A percentile compares a stretch with the other conserved stretches of the same genome.
Conservation (phyloP, 2,329 filamentous ascomycete genomes). For the Colletotrichum gloeosporioides region DNA sequence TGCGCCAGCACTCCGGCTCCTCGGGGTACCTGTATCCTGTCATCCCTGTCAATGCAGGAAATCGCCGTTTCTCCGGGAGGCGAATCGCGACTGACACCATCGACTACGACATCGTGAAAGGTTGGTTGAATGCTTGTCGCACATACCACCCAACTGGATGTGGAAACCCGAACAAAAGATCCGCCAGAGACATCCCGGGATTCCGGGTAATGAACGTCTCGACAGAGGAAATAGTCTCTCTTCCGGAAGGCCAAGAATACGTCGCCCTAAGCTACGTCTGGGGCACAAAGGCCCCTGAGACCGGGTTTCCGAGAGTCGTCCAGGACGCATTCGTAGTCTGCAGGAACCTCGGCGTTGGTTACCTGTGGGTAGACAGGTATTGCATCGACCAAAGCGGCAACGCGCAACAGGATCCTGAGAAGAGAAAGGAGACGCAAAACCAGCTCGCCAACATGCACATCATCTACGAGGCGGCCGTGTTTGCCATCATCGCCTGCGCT, state of each 20-base stretch:
- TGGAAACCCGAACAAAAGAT: not conserved
- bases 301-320: not conserved
- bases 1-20: not conserved
- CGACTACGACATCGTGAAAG: not conserved
- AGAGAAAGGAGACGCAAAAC: not conserved
- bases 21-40: not conserved
- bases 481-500: constrained; percentile 45
- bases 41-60: not conserved
- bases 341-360: constrained; percentile 35
- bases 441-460: constrained; percentile 43
- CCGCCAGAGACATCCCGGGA: not conserved
- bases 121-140: not conserved
- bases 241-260: constrained; percentile 21
- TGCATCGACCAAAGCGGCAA: constrained; percentile 32
- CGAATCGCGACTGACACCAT: not conserved
- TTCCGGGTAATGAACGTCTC: not conserved
- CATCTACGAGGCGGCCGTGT: constrained; percentile 38
- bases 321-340: constrained; percentile 33
- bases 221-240: not conserved
- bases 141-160: not conserved
- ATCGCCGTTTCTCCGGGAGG: not conserved
- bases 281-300: constrained; percentile 20
- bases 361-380: constrained; percentile 44
- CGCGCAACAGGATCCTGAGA: constrained; percentile 25
- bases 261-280: constrained; percentile 40